Percentiles rank a stretch among this genome's conserved stretches.
Evolutionary conservation across 23 red algal species (phyloP).

Genomic region (Cyanidiococcus yangmingshanensis): DNA sequence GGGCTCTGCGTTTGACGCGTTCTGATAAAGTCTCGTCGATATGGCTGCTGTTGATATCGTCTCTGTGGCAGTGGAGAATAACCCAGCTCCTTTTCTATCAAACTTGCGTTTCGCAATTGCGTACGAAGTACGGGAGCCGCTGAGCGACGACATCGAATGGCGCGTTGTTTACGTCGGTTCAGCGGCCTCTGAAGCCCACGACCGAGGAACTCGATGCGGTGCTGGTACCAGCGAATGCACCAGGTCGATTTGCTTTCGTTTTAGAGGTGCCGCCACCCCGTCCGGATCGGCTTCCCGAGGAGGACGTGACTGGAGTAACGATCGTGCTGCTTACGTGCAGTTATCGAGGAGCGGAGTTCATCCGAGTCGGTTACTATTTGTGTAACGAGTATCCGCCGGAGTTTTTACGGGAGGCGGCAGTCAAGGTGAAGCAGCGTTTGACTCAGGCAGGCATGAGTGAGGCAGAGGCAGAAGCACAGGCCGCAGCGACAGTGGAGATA

Average conservation of each 20-base stretch:
- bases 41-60: slow-evolving; percentile 97
- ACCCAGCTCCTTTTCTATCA: slow-evolving; percentile 73
- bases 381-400: slow-evolving; percentile 67
- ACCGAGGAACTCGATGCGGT: slow-evolving; percentile 97
- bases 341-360: slow-evolving; percentile 77
- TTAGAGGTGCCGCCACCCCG: slow-evolving; percentile 78
- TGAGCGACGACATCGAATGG: slow-evolving; percentile 98
- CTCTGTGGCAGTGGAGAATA: slow-evolving; percentile 76
- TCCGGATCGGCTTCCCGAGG: slow-evolving; percentile 37
- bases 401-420: background rate
- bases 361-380: slow-evolving; percentile 92
- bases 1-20: no score
- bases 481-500: slow-evolving; percentile 18
- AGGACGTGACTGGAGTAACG: slow-evolving; percentile 74
- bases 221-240: slow-evolving; percentile 59
- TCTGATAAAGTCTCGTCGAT: no score
- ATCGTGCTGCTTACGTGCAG: slow-evolving; percentile 79
- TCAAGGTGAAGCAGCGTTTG: background rate
- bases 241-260: slow-evolving; percentile 89
- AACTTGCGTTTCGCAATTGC: slow-evolving; percentile 91
- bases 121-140: slow-evolving; percentile 93
- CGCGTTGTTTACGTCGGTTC: slow-evolving; percentile 90
- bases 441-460: slow-evolving; percentile 31
- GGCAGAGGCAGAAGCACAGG: slow-evolving; percentile 33
- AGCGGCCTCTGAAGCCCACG: slow-evolving; percentile 58